phyloP scores from a whole-genome alignment of 225 moss, liverwort and hornwort genomes.

The Lunularia cruciata region DNA sequence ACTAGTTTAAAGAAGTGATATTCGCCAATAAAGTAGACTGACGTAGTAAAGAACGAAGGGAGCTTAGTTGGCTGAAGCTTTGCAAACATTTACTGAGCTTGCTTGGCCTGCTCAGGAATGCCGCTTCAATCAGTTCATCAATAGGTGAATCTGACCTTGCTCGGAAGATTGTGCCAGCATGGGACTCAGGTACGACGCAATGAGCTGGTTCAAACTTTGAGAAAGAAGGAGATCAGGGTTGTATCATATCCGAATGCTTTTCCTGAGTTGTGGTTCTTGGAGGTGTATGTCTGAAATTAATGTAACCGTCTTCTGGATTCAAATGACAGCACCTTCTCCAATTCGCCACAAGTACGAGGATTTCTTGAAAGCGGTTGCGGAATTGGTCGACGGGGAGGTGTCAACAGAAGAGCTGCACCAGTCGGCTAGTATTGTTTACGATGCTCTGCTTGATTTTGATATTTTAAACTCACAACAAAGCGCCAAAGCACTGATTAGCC shows the following conservation, averaged over 20 bases:
- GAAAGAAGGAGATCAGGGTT: neutral
- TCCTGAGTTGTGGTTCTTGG: neutral
- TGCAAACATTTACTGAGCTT: too few relatives aligned
- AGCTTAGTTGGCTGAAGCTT: too few relatives aligned
- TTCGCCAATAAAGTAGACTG: too few relatives aligned
- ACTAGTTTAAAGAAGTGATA: too few relatives aligned
- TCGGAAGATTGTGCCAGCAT: slow-evolving; percentile 70
- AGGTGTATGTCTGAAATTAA: neutral
- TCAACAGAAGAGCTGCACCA: slow-evolving; percentile 91
- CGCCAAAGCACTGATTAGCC: slow-evolving; percentile 32
- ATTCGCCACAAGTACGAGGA: slow-evolving; percentile 76
- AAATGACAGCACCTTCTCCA: slow-evolving; percentile 63
- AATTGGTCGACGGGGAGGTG: slow-evolving; percentile 72
- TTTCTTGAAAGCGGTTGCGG: slow-evolving; percentile 77
- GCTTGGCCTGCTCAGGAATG: slow-evolving; percentile 16
- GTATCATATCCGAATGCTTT: neutral
- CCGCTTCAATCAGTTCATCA: slow-evolving; percentile 36
- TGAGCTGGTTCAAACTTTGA: neutral
- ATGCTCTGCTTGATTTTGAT: slow-evolving; percentile 60
- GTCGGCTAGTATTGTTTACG: slow-evolving; percentile 76
- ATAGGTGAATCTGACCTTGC: slow-evolving; percentile 86
- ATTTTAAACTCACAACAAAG: slow-evolving; percentile 23
- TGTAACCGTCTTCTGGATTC: neutral
- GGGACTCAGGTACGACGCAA: slow-evolving; percentile 71
- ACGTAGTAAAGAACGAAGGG: too few relatives aligned